Evolutionary conservation across 352 stramenopile genomes (phyloP), one percentile per base, ranked within the genome.

Genomic region (Globisporangium yorkense): DNA sequence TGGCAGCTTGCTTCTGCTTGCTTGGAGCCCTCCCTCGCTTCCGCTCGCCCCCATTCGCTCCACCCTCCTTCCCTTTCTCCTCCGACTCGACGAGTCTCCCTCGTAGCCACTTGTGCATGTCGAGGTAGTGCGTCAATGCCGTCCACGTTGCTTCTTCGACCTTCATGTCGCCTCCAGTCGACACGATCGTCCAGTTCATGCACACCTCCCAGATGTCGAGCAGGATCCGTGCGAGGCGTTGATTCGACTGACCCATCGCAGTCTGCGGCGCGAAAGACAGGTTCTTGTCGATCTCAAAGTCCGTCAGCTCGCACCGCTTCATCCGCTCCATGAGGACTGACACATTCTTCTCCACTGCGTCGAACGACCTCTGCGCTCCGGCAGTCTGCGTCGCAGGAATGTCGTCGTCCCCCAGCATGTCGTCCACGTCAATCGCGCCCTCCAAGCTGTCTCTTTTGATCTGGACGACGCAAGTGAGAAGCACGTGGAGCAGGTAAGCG

Each of bases 261-360:
- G 59, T 69, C 21, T 73, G 48, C 1, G 52, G 10, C 0, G 54
- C 64, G 29, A 84, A 81, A 9, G 69, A 68, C 6, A 72, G 57
- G 44, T 66, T 67, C 52, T 80, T 77, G 56, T 84, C 70, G 18
- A 84, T 68, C 20, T 84, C 74, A 47, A 81, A 81, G 56, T 84
- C 70, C 2, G 53, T 54, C 2, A 81, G 48, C 47, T 78, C 70
- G 46, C 74, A 77, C 5, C 70, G 65, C 53, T 77, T 78, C 59
- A 84, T 66, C 35, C 74, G 62, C 56, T 79, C 69, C 53, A 84
- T 76, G 18, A 84, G 45, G 20, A 71, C 48, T 6, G 56, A 55
- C 8, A 81, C 39, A 8, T 65, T 69, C n/a, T 49, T 29, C 4
- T 74, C 52, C 35, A 76, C 63, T 1, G 48, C n/a, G 10, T 69